Base-by-base conservation (phyloP, 768 basidiomycete genomes). In the Rhodotorula diobovata region DNA sequence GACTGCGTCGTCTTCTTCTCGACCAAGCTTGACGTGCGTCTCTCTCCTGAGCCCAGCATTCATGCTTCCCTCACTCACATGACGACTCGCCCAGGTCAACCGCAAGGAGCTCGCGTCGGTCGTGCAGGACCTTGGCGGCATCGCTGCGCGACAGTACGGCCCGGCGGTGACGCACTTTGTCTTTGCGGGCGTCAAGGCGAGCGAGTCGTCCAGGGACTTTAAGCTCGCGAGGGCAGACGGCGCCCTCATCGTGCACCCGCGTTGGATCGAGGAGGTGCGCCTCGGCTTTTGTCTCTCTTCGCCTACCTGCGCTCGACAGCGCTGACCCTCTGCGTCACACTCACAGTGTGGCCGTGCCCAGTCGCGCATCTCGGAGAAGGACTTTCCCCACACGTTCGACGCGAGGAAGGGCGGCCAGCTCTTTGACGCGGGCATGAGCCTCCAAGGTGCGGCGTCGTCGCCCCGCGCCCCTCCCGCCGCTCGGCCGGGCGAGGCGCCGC, bases 201-300 rank as follows among this genome's bases (percentile, higher is more conserved):
- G 94, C 78, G 93, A 92, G 79, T 91, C 93, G 23, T 91, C 87
- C 74, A 93, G 95, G 77, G 93, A 95, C 78, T 91, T 98, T 81
- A 92, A 91, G 80, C 93, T 93, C 77, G 75, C 71, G 25, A 68
- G 61, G 39, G 32, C 59, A 12, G 28, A 54, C 11, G 45, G 39
- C 14, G 34, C 54, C 8, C 2, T 4, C 7, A 68, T 73, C 34
- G 67, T 73, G 11, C 71, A 73, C n/a, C 71, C 71, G 10, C 30
- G 56, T 14, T 73, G 71, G 71, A 23, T 73, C 32, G 71, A 73
- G 30, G 67, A 73, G 71, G 71, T 68, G 30, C 37, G 64, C 46
- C n/a, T 21, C 20, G 25, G 28, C 7, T 35, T 37, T 37, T 25
- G 2, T 18, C 16, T 20, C 18, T 50, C 0, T 21, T 41, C 6